Evolutionary conservation across 140 eudicot genomes (phyloP), one percentile per base, ranked within the genome.

Genomic region (Stevia rebaudiana): DNA sequence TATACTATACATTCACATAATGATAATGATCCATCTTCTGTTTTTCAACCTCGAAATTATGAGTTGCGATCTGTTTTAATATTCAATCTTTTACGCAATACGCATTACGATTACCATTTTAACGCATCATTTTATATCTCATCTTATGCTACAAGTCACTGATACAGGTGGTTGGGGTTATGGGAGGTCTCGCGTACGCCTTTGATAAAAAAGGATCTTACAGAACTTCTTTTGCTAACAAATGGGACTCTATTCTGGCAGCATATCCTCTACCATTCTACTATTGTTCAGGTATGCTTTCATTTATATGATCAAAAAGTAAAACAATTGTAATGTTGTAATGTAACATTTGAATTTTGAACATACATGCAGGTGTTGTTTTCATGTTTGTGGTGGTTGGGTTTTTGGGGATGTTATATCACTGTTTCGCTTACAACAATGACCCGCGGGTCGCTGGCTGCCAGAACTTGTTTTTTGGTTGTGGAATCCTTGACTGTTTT

Each of bases 391-490:
- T 83, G 82, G 46, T 85, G 67, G 79, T 89, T 53, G 97, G 97
- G 47, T 76, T 89, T 69, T 68, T 80, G 0, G 97, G 97, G 37
- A 68, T 89, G 22, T 47, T 81, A 55, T 30, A 79, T 21, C 95
- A 89, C 58, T 89, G 91, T 80, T 60, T 81, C n/a, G 47, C 91
- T 70, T 63, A 67, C 5, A 71, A 74, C 65, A 83, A 66, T 66
- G 95, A 85, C 48, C 95, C 90, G 3, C 77, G 88, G 6, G 71
- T 88, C 60, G 84, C 83, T 66, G 97, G 95, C 43, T 85, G 95
- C 77, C 96, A 85, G 52, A 84, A 88, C 76, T 89, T 90, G 67
- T 89, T 84, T 70, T 85, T 83, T 63, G 95, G 96, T 17, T 84
- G 88, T 84, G 95, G 95, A 53, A 76, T 85, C 21, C 57, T 85